phyloP scores from a whole-genome alignment of 106 monocot species.

The Allium fistulosum region DNA sequence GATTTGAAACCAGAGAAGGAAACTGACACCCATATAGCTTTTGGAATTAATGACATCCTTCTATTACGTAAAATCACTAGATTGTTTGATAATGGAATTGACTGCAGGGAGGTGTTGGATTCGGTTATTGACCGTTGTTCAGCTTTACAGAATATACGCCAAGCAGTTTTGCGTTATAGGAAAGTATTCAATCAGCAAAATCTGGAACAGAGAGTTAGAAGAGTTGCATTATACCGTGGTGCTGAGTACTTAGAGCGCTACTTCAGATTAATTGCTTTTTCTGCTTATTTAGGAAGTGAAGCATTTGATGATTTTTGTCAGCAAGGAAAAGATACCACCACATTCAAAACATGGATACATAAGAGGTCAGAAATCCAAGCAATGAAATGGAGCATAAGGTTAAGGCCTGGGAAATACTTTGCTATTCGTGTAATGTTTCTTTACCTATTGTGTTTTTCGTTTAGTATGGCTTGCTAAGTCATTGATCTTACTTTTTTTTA shows the following conservation, averaged over 20 bases:
- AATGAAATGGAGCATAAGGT: constrained; percentile 96
- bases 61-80: constrained; percentile 78
- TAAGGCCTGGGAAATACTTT: constrained; percentile 87
- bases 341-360: constrained; percentile 93
- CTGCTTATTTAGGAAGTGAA: constrained; percentile 69
- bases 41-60: constrained; percentile 89
- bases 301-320: constrained; percentile 92
- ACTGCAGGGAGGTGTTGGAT: constrained; percentile 89
- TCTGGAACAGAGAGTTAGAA: constrained; percentile 80
- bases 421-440: constrained; percentile 52
- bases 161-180: constrained; percentile 85
- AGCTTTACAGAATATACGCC: constrained; percentile 90
- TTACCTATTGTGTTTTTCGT: constrained; percentile 25
- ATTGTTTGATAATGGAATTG: constrained; percentile 88
- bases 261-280: constrained; percentile 86
- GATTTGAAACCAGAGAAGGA: constrained; percentile 21
- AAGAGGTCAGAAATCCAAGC: constrained; percentile 82
- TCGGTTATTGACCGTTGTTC: constrained; percentile 86
- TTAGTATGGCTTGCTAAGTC: background rate
- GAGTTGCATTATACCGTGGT: constrained; percentile 90
- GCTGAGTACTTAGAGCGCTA: constrained; percentile 98
- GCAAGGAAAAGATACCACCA: constrained; percentile 64
- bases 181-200: constrained; percentile 90
- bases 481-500: background rate
- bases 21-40: constrained; percentile 28